Evolutionary conservation across 306 rosid species (phyloP), one percentile per base, ranked within the genome.

Genomic region (Casuarina equisetifolia): DNA sequence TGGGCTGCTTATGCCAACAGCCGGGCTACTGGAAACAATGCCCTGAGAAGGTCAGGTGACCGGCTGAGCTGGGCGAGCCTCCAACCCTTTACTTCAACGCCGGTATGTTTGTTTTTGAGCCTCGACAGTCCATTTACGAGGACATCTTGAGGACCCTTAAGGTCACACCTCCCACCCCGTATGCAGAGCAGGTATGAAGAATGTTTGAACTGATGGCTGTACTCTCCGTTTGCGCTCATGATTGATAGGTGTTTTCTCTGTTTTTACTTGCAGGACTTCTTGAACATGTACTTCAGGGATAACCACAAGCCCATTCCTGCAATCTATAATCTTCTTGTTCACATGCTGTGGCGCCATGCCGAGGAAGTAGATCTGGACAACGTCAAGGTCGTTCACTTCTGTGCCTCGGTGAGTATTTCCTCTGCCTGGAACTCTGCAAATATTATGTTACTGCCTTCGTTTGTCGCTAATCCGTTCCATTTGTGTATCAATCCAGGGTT

Each of bases 1-100:
- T 9, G 69, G 69, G 36, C 69, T 62, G 69, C 69, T 36, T 62
- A 15, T 62, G 45, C 36, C 43, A 62, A 12, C 38, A 64, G 48
- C 6, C 16, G 9, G 32, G 48, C 32, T 64, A 64, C 45, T 40
- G 5, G 11, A n/a, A 64, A 19, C 49, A 64, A 32, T 40, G 70
- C 48, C 70, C 70, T 16, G 70, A 64, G 6, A 64, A 64, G 70
- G 70, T 64, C 20, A 64, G 17, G 32, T 64, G 49, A 48, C 49
- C 49, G n/a, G 9, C 70, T 1, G 70, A 64, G 70, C 9, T 40
- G 45, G 49, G 32, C 13, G 12, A 6, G 20, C n/a, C 45, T 2
- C 70, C 48, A 1, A 17, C 49, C 12, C 48, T 17, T 1, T 64
- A 64, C 32, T 64, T 64, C 49, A 64, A 40, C 19, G 70, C 70